Conservation (phyloP, 495 filamentous ascomycete species). For the Penicillium nucicola region DNA sequence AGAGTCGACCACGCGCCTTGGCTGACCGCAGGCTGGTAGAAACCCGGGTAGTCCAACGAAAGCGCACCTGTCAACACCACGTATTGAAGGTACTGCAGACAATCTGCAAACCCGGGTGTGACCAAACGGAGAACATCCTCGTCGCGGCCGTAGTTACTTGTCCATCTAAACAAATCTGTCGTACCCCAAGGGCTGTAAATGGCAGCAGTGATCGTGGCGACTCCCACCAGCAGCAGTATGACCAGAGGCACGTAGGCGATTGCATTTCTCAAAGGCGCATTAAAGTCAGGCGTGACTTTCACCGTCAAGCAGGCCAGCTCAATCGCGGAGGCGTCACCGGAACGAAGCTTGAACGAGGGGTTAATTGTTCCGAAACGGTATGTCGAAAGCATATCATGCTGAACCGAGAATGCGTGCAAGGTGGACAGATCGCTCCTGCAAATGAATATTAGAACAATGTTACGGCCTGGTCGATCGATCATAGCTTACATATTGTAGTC, state of each 20-base stretch:
- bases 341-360: slow-evolving; percentile 64
- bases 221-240: slow-evolving; percentile 73
- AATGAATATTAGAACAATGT: background rate
- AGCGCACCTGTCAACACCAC: slow-evolving; percentile 82
- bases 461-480: background rate
- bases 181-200: slow-evolving; percentile 94
- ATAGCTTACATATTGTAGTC: slow-evolving; percentile 52
- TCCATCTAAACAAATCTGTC: slow-evolving; percentile 85
- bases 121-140: slow-evolving; percentile 88
- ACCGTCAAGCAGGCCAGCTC: slow-evolving; percentile 76
- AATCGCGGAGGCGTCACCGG: slow-evolving; percentile 63
- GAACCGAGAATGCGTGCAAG: slow-evolving; percentile 69
- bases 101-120: slow-evolving; percentile 95
- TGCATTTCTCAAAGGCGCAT: slow-evolving; percentile 56
- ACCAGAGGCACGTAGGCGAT: slow-evolving; percentile 77
- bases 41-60: slow-evolving; percentile 87
- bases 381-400: slow-evolving; percentile 70
- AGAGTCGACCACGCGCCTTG: slow-evolving; percentile 82
- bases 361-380: slow-evolving; percentile 84
- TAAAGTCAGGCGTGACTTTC: slow-evolving; percentile 77
- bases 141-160: slow-evolving; percentile 93
- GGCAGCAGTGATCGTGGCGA: slow-evolving; percentile 77
- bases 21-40: slow-evolving; percentile 86
- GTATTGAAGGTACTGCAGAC: slow-evolving; percentile 95
- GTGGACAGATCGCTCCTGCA: slow-evolving; percentile 48